phyloP scores from a whole-genome alignment of 2,329 filamentous ascomycete species.

The Trichoderma simmonsii region DNA sequence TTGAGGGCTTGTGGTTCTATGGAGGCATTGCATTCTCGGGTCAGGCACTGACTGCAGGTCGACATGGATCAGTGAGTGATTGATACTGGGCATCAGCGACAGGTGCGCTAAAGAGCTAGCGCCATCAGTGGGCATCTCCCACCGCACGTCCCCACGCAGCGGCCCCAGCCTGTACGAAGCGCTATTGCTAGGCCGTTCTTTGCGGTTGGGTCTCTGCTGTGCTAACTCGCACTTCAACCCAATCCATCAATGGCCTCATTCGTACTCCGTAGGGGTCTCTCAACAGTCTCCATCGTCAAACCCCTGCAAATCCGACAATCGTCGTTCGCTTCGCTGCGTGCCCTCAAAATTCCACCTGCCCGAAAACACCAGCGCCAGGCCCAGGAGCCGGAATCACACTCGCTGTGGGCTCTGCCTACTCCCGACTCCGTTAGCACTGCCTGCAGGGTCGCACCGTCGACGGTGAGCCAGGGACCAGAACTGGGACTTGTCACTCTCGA shows the following conservation, averaged over 20 bases:
- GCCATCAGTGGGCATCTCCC: neutral
- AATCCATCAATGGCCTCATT: neutral
- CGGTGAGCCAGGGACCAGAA: constrained; percentile 3
- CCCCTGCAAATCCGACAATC: neutral
- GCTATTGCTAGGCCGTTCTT: neutral
- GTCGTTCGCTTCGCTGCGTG: neutral
- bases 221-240: neutral
- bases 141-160: neutral
- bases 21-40: neutral
- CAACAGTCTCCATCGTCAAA: neutral
- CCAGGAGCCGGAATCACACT: neutral
- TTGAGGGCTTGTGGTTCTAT: neutral
- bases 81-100: neutral
- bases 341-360: neutral
- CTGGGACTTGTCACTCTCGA: neutral
- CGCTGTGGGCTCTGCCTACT: constrained; percentile 1
- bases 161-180: neutral
- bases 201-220: neutral
- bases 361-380: neutral
- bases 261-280: neutral
- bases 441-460: constrained; percentile 8
- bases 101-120: neutral
- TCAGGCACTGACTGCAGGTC: neutral
- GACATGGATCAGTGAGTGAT: neutral
- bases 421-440: constrained; percentile 7